Base-by-base conservation (phyloP, 139 green algal species). In the Raphidocelis subcapitata region DNA sequence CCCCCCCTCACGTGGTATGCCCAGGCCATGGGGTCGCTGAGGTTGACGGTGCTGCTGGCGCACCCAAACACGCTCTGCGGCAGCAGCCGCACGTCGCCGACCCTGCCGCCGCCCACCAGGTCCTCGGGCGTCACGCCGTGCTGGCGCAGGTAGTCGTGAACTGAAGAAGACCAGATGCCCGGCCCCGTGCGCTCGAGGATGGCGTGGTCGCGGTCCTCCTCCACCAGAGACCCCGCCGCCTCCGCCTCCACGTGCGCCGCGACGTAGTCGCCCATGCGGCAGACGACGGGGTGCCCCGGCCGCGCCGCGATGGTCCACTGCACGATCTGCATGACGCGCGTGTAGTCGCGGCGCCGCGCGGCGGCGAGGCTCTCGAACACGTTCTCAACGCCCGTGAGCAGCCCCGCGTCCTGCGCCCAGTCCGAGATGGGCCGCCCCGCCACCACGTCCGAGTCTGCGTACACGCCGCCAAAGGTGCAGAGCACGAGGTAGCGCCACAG, bases 401-500 rank as follows among this genome's bases (percentile, higher is more conserved):
- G 33, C 23, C 72, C 72, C 18, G 62, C 72, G 35, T 72, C 72
- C 26, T 72, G 51, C 57, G 37, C 59, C 74, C 74, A 81, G 23
- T 35, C 32, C 8, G 31, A 23, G 3, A 81, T 21, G 15, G 74
- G 74, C 36, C 65, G 47, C 8, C 59, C 67, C 3, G 60, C 54
- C 3, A 75, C 26, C 1, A 75, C 67, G 67, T 81, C 74, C 5
- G 26, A 55, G 54, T 81, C 74, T 1, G 74, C 74, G 54, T 81
- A 81, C 26, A 81, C 67, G 21, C 74, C 74, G 36, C 74, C 74
- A 35, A 68, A 61, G 32, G 49, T 56, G 74, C 67, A 81, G 49
- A 81, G 49, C 67, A 75, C 74, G 14, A 75, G 51, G 51, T 81
- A 81, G 23, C 74, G 74, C 74, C 74, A 81, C 74, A 81, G 65